Evolutionary conservation across 139 green algal species (phyloP).

Genomic region (Limnomonas spitsbergensis): DNA sequence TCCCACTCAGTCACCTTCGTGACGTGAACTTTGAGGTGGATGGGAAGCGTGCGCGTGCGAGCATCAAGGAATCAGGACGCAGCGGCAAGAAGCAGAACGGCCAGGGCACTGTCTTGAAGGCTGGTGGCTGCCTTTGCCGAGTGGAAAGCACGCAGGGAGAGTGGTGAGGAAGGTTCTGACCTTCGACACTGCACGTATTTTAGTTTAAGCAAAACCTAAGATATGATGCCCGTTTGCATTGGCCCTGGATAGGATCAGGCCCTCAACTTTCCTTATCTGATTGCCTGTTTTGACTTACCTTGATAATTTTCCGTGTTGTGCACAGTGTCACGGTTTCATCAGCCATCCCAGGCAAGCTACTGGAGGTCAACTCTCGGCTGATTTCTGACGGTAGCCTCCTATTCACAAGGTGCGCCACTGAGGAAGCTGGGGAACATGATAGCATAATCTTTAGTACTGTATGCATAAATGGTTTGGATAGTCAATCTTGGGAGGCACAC

Average conservation of each 20-base stretch:
- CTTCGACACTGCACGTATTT: slow-evolving; percentile 4
- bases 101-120: not conserved
- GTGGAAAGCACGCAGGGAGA: not conserved
- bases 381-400: not conserved
- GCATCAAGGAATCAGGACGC: not conserved
- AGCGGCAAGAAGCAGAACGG: not conserved
- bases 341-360: not conserved
- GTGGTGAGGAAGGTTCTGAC: not conserved
- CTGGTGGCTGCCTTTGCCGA: not conserved
- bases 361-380: not conserved
- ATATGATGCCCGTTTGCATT: no score
- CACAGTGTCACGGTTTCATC: not conserved
- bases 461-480: not conserved
- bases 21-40: not conserved
- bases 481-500: no score
- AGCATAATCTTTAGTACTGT: not conserved
- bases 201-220: not conserved
- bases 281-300: no score
- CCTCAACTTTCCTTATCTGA: no score
- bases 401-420: not conserved
- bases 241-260: no score
- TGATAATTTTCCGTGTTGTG: no score
- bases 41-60: not conserved
- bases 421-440: not conserved
- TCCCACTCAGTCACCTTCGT: no score